These are phyloP conservation scores for Calycina marina DNA, from an alignment of 2,329 filamentous ascomycete genomes.

Conservation along the genomic window DNA sequence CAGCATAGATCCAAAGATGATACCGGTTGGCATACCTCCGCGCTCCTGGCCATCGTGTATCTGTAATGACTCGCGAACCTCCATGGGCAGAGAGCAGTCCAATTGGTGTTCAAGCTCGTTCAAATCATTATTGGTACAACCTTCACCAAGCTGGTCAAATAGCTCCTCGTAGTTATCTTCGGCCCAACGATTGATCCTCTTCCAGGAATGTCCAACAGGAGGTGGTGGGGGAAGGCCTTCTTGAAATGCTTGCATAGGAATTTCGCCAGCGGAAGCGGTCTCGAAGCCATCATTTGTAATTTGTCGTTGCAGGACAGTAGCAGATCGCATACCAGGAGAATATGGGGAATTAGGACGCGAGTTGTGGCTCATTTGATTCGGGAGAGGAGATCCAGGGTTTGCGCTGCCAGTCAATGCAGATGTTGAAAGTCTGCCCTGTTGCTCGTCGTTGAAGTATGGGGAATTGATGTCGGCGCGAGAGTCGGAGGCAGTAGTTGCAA, in stretches of 20 bases:
- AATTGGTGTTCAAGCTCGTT: constrained; percentile 95
- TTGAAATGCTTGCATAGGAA: constrained; percentile 91
- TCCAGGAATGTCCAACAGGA: constrained; percentile 81
- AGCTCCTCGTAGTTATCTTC: constrained; percentile 94
- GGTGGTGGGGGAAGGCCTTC: constrained; percentile 84
- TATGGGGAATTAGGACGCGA: constrained; percentile 58
- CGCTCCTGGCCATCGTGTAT: constrained; percentile 96
- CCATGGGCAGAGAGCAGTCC: constrained; percentile 83
- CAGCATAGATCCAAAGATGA: constrained; percentile 88
- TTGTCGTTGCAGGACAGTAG: constrained; percentile 48
- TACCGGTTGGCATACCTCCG: constrained; percentile 76
- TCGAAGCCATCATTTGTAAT: constrained; percentile 54
- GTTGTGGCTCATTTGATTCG: constrained; percentile 34
- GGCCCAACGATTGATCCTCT: constrained; percentile 82
- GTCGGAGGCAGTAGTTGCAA: constrained; percentile 73
- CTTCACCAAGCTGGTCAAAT: constrained; percentile 83
- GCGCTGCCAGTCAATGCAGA: constrained; percentile 38
- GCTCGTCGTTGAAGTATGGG: constrained; percentile 61
- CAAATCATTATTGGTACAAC: constrained; percentile 83
- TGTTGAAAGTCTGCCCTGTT: constrained; percentile 33
- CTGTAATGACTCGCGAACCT: constrained; percentile 82
- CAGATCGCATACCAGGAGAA: constrained; percentile 78
- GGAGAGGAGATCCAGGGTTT: constrained; percentile 30
- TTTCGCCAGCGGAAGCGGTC: constrained; percentile 61
- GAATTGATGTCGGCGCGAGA: constrained; percentile 73